Evolutionary conservation across 805 yeast species (phyloP), one percentile per base, ranked within the genome.

Genomic region (Cephaloascus albidus): DNA sequence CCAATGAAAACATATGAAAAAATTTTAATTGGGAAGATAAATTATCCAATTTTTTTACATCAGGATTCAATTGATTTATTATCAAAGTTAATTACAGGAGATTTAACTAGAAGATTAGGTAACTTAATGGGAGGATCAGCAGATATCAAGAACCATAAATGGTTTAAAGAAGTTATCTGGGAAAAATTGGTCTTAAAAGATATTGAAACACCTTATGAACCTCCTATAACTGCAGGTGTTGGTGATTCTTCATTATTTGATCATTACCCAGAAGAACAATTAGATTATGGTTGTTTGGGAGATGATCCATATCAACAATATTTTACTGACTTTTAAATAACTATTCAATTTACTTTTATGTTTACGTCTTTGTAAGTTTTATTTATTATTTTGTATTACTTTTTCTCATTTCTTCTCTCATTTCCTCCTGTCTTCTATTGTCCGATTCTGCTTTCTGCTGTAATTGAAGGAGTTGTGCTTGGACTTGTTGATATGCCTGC

Each of bases 1-100:
- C 81, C 81, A 23, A 74, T 76, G 76, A 75, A 74, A 48, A 76
- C 80, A 4, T 76, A 76, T 51, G 81, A 76, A 52, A 76, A 75
- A 47, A 76, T 75, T 44, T 57, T 73, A 42, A 65, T 66, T 36
- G 78, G 81, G 27, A 69, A 72, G 36, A 64, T 75, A 20, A 69
- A 65, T 37, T 74, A 69, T 41, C 81, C 81, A 2, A 65, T 66
- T 41, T 72, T 65, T 52, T 61, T 76, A 47, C 76, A 76, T 32
- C 70, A 74, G 1, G 81, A 75, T 47, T 74, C 69, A 1, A 58
- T 72, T 17, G 76, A 74, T 49, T 58, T 76, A 37, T 57, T 76
- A 37, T 61, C 68, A 36, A 70, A 68, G 41, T 60, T 76, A 45
- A 74, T 76, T 26, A 75, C 72, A 1, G 66, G 73, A 12, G 81